Evolutionary conservation across 2,329 filamentous ascomycete species (phyloP).

Genomic region (Phialophora tarda): DNA sequence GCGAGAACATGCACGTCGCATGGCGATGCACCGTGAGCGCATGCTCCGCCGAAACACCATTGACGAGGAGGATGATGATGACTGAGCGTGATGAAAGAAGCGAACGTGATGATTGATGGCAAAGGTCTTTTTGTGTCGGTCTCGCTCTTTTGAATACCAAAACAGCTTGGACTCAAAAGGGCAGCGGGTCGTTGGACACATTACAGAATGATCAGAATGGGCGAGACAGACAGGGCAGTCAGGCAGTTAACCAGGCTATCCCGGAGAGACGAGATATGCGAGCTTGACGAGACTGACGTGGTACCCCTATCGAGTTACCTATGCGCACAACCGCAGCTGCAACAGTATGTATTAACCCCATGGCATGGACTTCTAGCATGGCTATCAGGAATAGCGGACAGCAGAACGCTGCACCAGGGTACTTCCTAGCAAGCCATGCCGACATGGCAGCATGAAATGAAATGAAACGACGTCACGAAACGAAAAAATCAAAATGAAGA

Average conservation of each 20-base stretch:
- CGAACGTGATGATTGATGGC: not conserved
- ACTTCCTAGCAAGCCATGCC: not conserved
- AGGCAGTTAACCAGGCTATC: not conserved
- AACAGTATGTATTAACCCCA: not conserved
- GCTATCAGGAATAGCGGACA: not conserved
- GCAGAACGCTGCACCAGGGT: not conserved
- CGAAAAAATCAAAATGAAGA: not conserved
- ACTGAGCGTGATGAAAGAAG: not conserved
- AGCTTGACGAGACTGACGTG: not conserved
- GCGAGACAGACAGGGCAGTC: not conserved
- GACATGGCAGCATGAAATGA: not conserved
- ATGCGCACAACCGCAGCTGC: not conserved
- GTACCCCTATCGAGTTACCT: not conserved
- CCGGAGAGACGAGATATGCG: not conserved
- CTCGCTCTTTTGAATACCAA: not conserved
- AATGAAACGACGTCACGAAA: not conserved
- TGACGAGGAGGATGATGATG: conserved; percentile 1
- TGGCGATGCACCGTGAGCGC: not conserved
- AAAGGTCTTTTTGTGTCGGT: not conserved
- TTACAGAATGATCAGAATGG: not conserved
- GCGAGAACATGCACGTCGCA: not conserved
- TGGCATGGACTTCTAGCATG: not conserved
- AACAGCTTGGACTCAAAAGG: not conserved
- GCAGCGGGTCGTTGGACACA: not conserved
- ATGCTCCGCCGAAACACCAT: conserved; percentile 2